Base-by-base conservation (phyloP, 1,139 yeast genomes). In the Pichiaceae sp. region DNA sequence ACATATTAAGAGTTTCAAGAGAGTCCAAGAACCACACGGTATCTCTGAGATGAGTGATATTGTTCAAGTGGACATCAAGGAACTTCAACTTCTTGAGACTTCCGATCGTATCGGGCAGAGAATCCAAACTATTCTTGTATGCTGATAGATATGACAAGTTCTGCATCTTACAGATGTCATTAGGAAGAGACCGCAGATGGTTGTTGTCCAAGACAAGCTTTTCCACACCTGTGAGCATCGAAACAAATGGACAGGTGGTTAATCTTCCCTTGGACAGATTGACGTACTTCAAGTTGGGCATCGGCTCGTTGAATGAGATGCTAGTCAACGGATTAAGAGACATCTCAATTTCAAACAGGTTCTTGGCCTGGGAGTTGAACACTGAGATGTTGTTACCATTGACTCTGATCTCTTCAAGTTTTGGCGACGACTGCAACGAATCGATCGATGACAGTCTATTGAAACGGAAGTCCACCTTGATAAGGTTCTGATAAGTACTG, bases 21-120 rank as follows among this genome's bases (percentile, higher is more conserved):
- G 73, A 66, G 24, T 66, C 69, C 56, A 82, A 64, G 40, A 69
- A 64, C 85, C 86, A 85, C 33, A 85, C 70, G 20, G 73, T 78
- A 28, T 70, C 71, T 0, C 93, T 89, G 27, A 93, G 60, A 4
- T 64, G 52, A 47, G 84, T 81, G 47, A 93, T 66, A 53, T 87
- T 89, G 58, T 93, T 93, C 35, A 85, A 73, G 57, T 91, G 97
- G 35, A 87, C 62, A 57, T 93, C 97, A 44, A 93, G 65, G 40
- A 72, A 68, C 47, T 75, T 80, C 43, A 91, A 66, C 24, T 74
- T 70, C 3, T 64, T 60, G 40, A 91, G 66, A 14, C 68, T 55
- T 1, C 86, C 80, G 30, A 91, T 72, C 15, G 75, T 72, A 3
- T 66, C 55, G 0, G 98, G 96, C n/a, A 93, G 54, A 1, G 69